phyloP scores from a whole-genome alignment of 768 basidiomycete genomes.

The Kwoniella bestiolae region DNA sequence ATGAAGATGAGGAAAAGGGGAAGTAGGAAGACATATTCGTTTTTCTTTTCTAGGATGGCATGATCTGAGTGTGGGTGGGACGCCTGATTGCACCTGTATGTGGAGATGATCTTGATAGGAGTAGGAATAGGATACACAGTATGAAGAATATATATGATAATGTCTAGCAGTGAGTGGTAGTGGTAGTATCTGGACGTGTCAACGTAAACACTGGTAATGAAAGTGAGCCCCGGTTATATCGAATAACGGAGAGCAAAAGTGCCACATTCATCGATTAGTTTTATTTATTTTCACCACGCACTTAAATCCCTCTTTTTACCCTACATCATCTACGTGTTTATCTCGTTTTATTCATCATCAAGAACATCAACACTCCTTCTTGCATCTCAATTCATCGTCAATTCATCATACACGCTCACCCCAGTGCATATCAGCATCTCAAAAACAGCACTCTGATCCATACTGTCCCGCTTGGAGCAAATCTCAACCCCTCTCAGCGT shows the following conservation, averaged over 20 bases:
- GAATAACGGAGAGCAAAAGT: background rate
- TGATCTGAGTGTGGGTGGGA: background rate
- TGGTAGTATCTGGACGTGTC: too few relatives aligned
- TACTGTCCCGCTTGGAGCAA: slow-evolving; percentile 9
- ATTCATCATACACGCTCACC: background rate
- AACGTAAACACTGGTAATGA: background rate
- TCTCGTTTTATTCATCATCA: background rate
- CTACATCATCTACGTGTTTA: slow-evolving; percentile 20
- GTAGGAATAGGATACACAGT: too few relatives aligned
- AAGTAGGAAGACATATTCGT: slow-evolving; percentile 44
- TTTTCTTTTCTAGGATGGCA: background rate
- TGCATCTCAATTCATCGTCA: background rate
- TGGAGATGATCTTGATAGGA: background rate
- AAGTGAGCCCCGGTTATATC: background rate
- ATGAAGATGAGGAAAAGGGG: slow-evolving; percentile 32
- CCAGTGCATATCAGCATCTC: background rate
- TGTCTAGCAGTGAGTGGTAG: too few relatives aligned
- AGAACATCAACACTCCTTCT: background rate
- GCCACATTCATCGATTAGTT: too few relatives aligned
- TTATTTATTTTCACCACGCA: slow-evolving; percentile 3
- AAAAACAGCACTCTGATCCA: background rate
- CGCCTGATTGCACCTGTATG: background rate
- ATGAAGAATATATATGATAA: too few relatives aligned
- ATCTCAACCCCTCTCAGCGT: background rate
- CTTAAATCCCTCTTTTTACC: background rate